A percentile compares a stretch with the other conserved stretches of the same genome.
phyloP scores from a whole-genome alignment of 2,329 filamentous ascomycete genomes.

The Decorospora gaudefroyi region DNA sequence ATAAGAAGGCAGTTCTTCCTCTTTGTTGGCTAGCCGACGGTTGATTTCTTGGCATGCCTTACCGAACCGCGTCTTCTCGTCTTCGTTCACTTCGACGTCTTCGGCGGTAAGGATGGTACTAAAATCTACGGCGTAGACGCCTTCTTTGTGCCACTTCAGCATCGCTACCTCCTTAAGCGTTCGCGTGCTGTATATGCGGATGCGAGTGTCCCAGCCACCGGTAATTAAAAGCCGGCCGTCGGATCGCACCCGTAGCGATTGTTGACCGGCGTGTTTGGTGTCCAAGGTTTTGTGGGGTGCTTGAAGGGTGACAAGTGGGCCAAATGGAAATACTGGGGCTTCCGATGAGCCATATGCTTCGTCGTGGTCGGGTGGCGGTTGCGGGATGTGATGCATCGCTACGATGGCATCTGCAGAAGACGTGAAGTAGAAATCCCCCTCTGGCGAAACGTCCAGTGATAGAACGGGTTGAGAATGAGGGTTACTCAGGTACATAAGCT shows the following conservation, averaged over 20 bases:
- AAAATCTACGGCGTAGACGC: slow-evolving; percentile 82
- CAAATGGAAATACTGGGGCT: slow-evolving; percentile 3
- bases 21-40: too few species aligned
- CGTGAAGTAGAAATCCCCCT: slow-evolving; percentile 67
- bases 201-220: slow-evolving; percentile 85
- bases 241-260: slow-evolving; percentile 73
- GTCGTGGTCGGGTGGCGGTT: slow-evolving; percentile 8
- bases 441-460: slow-evolving; percentile 57
- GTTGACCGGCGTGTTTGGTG: slow-evolving; percentile 90
- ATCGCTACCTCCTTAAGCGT: slow-evolving; percentile 87
- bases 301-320: slow-evolving; percentile 27
- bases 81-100: slow-evolving; percentile 4
- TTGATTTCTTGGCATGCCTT: neutral
- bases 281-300: slow-evolving; percentile 65
- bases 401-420: slow-evolving; percentile 81
- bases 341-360: neutral
- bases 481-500: slow-evolving; percentile 65
- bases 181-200: slow-evolving; percentile 79
- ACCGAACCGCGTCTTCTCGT: neutral
- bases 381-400: slow-evolving; percentile 71
- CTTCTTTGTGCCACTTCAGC: slow-evolving; percentile 90
- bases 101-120: slow-evolving; percentile 49
- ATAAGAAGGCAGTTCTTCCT: too few species aligned
- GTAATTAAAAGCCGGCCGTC: slow-evolving; percentile 86
- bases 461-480: slow-evolving; percentile 80